Evolutionary conservation across 768 basidiomycete genomes (phyloP), one percentile per base, ranked within the genome.

Genomic region (Lyophyllum semitale): DNA sequence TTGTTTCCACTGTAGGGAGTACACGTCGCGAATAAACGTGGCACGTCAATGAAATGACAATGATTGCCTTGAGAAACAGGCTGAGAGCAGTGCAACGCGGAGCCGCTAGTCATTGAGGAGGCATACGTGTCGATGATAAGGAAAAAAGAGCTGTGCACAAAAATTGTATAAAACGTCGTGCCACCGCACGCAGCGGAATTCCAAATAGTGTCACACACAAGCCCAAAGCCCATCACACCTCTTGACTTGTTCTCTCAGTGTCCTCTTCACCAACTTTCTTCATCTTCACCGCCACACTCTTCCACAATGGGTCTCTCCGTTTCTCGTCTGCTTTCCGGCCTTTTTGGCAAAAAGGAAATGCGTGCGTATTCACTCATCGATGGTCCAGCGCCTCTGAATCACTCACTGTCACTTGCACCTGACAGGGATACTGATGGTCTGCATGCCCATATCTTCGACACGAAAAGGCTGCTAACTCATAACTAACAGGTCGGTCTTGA

Each of bases 341-440:
- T 99, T 69, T 95, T 98, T 67, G 95, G 95, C 76, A 98, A 97
- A 84, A 96, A 89, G 85, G 96, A 99, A 79, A 98, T 99, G 96
- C 94, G 95, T 97, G 75, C 72, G 95, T 80, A 32, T n/a, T 30
- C 20, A 4, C 26, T 77, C 51, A 61, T 63, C 57, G 61, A 58
- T 60, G 65, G 58, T 57, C 62, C 63, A 64, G 63, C 59, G 63
- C 58, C 62, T 62, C 48, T 63, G 61, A 69, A 61, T 72, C 68
- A 61, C 66, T 66, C 32, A 68, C 60, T 51, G 59, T 66, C 53
- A 58, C 62, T 61, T 49, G 68, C 64, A 67, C 71, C 58, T n/a
- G 66, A 60, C 68, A 97, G 95, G 96, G 71, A 98, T 99, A 80
- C 80, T 99, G 75, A 99, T 99, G 91, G 91, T 92, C 59, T 62